Percentiles rank a stretch among this genome's conserved stretches.
Evolutionary conservation across 768 basidiomycete species (phyloP).

Genomic region (Termitomyces sp.): DNA sequence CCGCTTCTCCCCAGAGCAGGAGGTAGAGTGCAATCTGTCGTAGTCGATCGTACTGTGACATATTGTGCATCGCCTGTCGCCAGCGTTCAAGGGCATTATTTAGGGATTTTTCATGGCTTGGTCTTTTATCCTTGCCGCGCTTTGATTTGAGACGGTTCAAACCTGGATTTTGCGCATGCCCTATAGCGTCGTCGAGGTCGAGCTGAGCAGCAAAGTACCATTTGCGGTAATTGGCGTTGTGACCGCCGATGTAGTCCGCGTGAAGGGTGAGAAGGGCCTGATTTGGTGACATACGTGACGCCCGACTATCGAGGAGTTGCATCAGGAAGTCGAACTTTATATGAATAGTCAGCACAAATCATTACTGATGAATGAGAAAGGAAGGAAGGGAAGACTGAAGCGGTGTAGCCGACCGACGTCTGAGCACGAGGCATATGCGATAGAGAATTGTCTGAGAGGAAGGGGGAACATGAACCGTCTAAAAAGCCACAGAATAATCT

Average conservation of each 20-base stretch:
- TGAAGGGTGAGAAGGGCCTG: constrained; percentile 94
- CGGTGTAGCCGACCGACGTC: not conserved
- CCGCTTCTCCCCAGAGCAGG: constrained; percentile 97
- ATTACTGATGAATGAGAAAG: not conserved
- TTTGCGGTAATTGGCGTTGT: constrained; percentile 98
- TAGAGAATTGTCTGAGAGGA: not conserved
- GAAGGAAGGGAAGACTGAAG: not conserved
- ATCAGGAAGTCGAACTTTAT: constrained; percentile 91
- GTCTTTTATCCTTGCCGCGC: constrained; percentile 41
- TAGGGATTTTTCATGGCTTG: constrained; percentile 56
- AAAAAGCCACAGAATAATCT: not conserved
- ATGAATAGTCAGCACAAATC: constrained; percentile 1
- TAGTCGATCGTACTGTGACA: constrained; percentile 97
- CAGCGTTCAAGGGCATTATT: constrained; percentile 86
- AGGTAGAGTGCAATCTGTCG: constrained; percentile 94
- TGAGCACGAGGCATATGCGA: not conserved
- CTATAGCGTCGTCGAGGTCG: constrained; percentile 96
- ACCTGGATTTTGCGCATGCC: constrained; percentile 87
- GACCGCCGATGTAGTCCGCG: constrained; percentile 98
- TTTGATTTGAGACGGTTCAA: constrained; percentile 77
- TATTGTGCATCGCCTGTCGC: constrained; percentile 97
- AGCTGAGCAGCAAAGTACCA: constrained; percentile 99
- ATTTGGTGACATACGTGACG: constrained; percentile 95
- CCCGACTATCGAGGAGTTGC: constrained; percentile 94
- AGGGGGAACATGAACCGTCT: not conserved